Percentiles rank a stretch among this genome's conserved stretches.
phyloP scores from a whole-genome alignment of 805 yeast species.

The Gaillardinia entomophila region DNA sequence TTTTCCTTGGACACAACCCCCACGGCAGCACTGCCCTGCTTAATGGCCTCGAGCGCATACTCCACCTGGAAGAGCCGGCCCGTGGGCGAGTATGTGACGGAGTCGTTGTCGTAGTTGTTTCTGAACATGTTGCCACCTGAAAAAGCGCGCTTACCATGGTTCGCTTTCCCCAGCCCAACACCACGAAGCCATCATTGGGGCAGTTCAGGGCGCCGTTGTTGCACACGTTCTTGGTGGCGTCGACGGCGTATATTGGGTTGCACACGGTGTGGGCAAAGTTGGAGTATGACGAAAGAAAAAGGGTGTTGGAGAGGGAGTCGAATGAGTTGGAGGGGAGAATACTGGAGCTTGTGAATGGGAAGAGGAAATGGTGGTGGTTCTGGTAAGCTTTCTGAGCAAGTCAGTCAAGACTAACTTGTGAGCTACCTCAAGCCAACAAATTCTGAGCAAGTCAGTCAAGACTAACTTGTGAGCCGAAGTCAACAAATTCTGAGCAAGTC shows the following conservation, averaged over 20 bases:
- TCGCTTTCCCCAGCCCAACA: neutral
- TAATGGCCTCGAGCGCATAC: slow-evolving; percentile 90
- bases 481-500: too few relatives aligned
- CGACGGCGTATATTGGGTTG: slow-evolving; percentile 30
- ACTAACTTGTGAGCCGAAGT: too few relatives aligned
- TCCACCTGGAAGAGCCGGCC: slow-evolving; percentile 88
- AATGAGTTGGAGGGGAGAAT: slow-evolving; percentile 5
- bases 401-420: too few relatives aligned
- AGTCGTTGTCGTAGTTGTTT: slow-evolving; percentile 97
- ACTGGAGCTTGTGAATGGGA: slow-evolving; percentile 6
- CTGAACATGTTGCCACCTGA: slow-evolving; percentile 63
- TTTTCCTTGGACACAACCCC: slow-evolving; percentile 83
- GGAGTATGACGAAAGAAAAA: slow-evolving; percentile 19
- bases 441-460: too few relatives aligned
- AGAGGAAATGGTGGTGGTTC: slow-evolving; percentile 9
- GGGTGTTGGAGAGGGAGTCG: slow-evolving; percentile 10
- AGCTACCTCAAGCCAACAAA: too few relatives aligned
- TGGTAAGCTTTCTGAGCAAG: too few relatives aligned
- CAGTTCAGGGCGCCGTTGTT: slow-evolving; percentile 34
- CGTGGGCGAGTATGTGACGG: slow-evolving; percentile 95
- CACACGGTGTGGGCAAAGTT: slow-evolving; percentile 27
- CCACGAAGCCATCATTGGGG: slow-evolving; percentile 23
- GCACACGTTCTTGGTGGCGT: slow-evolving; percentile 34
- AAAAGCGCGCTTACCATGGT: neutral
- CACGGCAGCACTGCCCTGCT: slow-evolving; percentile 96